Conservation (phyloP, 2,329 filamentous ascomycete species). For the Fusarium sp. region DNA sequence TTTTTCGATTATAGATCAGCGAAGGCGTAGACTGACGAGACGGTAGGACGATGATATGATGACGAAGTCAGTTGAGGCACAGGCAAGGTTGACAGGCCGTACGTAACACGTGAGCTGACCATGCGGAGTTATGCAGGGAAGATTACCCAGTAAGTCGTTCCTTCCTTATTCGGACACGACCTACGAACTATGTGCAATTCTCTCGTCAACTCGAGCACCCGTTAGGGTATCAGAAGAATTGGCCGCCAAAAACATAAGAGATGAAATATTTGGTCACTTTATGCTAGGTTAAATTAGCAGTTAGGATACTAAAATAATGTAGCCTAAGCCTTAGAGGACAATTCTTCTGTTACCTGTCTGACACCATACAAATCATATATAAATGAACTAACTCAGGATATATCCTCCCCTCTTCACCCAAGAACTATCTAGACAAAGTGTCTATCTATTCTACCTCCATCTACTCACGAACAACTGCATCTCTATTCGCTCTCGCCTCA, state of each 20-base stretch:
- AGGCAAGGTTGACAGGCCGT: background rate
- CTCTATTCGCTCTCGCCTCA: background rate
- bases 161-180: background rate
- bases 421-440: too few relatives aligned
- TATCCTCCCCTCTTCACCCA: background rate
- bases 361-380: background rate
- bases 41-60: background rate
- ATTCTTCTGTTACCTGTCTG: too few relatives aligned
- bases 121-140: conserved; percentile 19
- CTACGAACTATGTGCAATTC: too few relatives aligned
- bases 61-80: background rate
- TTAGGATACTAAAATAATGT: too few relatives aligned
- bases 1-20: too few relatives aligned
- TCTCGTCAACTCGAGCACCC: rapidly evolving
- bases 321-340: too few relatives aligned
- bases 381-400: conserved; percentile 8
- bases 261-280: too few relatives aligned
- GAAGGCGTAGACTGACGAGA: too few relatives aligned
- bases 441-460: background rate
- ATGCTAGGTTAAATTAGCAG: too few relatives aligned
- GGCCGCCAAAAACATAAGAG: too few relatives aligned
- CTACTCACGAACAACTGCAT: background rate
- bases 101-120: conserved; percentile 15
- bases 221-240: too few relatives aligned
- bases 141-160: background rate